These are phyloP conservation scores for Chrysopogon serrulatus DNA, from an alignment of 176 grass and related monocot species.

Conservation along the genomic window DNA sequence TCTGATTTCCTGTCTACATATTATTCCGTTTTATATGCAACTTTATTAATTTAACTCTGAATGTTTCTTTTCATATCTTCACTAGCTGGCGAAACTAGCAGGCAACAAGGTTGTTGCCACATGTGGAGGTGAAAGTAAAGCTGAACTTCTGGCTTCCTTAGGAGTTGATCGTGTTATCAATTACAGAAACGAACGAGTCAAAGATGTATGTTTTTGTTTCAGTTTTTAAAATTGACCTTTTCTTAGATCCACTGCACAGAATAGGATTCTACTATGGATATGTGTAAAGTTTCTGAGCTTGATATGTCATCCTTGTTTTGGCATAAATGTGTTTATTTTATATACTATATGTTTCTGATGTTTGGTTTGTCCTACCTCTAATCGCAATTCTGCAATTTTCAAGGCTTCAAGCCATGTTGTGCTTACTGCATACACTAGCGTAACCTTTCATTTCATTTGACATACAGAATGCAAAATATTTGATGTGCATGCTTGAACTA, in stretches of 20 bases:
- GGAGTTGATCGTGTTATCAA: slow-evolving; percentile 94
- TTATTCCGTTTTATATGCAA: slow-evolving; percentile 5
- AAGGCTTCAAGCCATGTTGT: neutral
- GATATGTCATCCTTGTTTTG: slow-evolving; percentile 3
- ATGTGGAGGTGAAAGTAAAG: slow-evolving; percentile 91
- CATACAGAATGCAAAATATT: slow-evolving; percentile 7
- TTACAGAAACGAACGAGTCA: slow-evolving; percentile 83
- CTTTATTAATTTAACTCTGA: slow-evolving; percentile 1
- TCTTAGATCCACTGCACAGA: neutral
- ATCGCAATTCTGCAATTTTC: neutral
- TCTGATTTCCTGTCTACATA: neutral
- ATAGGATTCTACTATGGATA: neutral
- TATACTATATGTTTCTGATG: neutral
- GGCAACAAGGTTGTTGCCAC: slow-evolving; percentile 99
- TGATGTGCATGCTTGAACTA: slow-evolving; percentile 18
- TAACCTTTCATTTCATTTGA: slow-evolving; percentile 17
- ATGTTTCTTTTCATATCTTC: slow-evolving; percentile 18
- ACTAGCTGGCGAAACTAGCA: slow-evolving; percentile 85
- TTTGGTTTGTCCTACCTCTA: neutral
- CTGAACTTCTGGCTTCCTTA: slow-evolving; percentile 76
- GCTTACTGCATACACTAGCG: neutral
- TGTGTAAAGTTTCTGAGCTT: neutral
- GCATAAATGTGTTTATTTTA: slow-evolving; percentile 2
- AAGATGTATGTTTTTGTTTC: slow-evolving; percentile 55
- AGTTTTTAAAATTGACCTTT: slow-evolving; percentile 2